Evolutionary conservation across 192 early-diverging fungal species (phyloP), one percentile per base, ranked within the genome.

Genomic region (Coemansia sp.): DNA sequence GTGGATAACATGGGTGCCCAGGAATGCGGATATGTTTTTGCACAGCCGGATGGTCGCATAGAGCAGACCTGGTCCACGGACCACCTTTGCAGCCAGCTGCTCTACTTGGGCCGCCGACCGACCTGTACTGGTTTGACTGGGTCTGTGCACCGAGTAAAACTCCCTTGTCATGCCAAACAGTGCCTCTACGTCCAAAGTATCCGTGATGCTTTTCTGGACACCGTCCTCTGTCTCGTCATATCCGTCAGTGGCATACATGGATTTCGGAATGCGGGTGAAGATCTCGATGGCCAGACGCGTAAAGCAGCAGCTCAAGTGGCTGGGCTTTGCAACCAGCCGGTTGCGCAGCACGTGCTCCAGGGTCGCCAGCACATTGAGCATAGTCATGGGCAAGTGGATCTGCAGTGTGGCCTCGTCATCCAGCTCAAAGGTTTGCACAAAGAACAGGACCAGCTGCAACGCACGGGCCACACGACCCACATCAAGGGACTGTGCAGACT

Each of bases 401-500:
- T 84, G 85, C 39, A 83, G 78, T 25, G 84, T 84, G 23, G 94
- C 91, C 11, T 94, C 92, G 28, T 93, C 92, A 33, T 80, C 81
- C 33, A 90, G 69, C 52, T 87, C 87, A 54, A 92, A 83, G 1
- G 80, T 78, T 35, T 82, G 70, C 3, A 93, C 49, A n/a, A 87
- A 77, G 45, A 90, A 96, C 13, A 82, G 67, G 19, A 91, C 67
- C 44, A 92, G 60, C 13, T 80, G 66, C 36, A 86, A 67, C 0
- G 67, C 67, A 27, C 78, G 72, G 0, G 47, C 38, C 13, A 67
- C n/a, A 0, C 33, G 34, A 0, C 40, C 53, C 3, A 24, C 23
- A 3, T 36, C 32, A 15, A 48, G 36, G 1, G 45, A 14, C 17
- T 26, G 47, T 11, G 23, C 35, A 3, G 26, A 55, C 4, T 69